Conservation (phyloP, 306 rosid genomes). For the Pachyrhizus erosus region DNA sequence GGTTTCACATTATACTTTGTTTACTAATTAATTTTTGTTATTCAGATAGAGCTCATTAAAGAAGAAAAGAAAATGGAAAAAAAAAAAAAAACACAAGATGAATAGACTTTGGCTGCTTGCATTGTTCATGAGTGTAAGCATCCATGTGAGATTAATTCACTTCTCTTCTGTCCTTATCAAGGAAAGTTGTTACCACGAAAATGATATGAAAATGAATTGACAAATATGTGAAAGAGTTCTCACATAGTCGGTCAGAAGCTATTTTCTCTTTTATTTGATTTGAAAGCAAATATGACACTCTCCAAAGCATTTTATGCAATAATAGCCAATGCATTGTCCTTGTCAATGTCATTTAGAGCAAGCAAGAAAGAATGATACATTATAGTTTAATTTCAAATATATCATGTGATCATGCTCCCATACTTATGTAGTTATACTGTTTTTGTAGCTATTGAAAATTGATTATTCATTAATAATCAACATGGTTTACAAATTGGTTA, state of each 20-base stretch:
- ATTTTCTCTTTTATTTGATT: conserved; percentile 34
- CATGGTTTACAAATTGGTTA: background rate
- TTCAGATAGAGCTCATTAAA: background rate
- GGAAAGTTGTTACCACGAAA: conserved; percentile 21
- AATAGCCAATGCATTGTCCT: conserved; percentile 20
- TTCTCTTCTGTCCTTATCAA: conserved; percentile 17
- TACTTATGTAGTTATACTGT: background rate
- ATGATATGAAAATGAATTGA: background rate
- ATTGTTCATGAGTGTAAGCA: background rate
- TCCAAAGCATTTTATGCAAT: conserved; percentile 28
- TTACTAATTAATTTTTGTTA: background rate
- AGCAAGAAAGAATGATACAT: background rate
- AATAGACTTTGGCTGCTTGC: conserved; percentile 25
- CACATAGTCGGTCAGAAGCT: conserved; percentile 36
- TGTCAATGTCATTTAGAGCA: conserved; percentile 26
- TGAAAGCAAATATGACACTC: conserved; percentile 29
- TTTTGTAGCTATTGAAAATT: background rate
- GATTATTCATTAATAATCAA: background rate
- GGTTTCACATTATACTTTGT: background rate
- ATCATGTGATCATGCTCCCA: conserved; percentile 8
- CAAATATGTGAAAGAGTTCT: background rate
- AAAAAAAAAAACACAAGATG: conserved; percentile 21
- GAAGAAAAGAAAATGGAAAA: background rate
- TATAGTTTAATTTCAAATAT: conserved; percentile 12
- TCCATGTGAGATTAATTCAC: conserved; percentile 40